Evolutionary conservation across 495 filamentous ascomycete genomes (phyloP).

Genomic region (Daldinia concentrica): DNA sequence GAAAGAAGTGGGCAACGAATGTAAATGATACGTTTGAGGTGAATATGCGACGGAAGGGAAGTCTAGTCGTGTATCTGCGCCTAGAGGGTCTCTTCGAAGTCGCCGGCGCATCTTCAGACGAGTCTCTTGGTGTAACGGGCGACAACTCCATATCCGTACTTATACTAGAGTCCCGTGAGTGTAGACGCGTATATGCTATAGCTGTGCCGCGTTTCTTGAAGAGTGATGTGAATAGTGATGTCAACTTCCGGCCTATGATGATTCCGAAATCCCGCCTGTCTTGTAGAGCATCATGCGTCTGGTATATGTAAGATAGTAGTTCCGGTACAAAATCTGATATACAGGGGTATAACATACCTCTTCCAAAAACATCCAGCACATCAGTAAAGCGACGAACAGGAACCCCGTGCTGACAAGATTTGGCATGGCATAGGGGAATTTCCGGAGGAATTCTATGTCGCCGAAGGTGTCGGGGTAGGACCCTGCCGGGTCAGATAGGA

Average conservation of each 20-base stretch:
- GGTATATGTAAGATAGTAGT: conserved; percentile 32
- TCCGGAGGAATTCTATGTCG: conserved; percentile 70
- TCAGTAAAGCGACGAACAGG: conserved; percentile 62
- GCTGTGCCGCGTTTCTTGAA: conserved; percentile 34
- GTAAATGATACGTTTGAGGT: conserved; percentile 76
- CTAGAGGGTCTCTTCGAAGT: conserved; percentile 16
- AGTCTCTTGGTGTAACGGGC: conserved; percentile 36
- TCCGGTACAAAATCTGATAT: neutral
- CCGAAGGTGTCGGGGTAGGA: conserved; percentile 76
- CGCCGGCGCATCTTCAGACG: conserved; percentile 11
- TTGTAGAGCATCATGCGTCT: conserved; percentile 62
- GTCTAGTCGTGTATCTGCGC: conserved; percentile 50
- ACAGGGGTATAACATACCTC: conserved; percentile 59
- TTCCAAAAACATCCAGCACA: conserved; percentile 73
- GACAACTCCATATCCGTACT: conserved; percentile 45
- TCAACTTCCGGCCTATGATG: conserved; percentile 46
- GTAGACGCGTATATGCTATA: conserved; percentile 41
- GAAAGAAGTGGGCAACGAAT: conserved; percentile 71
- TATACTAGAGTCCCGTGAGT: conserved; percentile 39
- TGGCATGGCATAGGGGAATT: conserved; percentile 78
- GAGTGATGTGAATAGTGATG: conserved; percentile 26
- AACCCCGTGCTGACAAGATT: conserved; percentile 78
- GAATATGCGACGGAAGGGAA: conserved; percentile 81
- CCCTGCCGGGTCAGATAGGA: conserved; percentile 77
- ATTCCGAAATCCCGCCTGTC: conserved; percentile 62